Percentiles rank a stretch among this genome's conserved stretches.
phyloP scores from a whole-genome alignment of 202 grass and related monocot genomes.

The Cymbopogon flexuosus region DNA sequence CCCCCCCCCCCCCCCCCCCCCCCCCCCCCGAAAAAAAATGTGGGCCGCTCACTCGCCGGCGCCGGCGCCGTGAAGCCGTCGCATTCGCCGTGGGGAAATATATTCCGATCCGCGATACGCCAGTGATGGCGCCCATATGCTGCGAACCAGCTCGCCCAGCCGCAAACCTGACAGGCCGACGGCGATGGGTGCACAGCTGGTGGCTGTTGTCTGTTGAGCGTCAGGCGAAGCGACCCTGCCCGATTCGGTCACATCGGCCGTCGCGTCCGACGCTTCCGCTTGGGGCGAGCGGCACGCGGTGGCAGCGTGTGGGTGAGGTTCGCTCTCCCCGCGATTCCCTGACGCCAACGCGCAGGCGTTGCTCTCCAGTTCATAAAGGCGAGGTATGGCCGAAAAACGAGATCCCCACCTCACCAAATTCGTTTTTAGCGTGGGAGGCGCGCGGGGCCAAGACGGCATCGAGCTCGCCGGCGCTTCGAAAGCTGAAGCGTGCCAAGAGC shows the following conservation, averaged over 20 bases:
- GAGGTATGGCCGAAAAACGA: not conserved
- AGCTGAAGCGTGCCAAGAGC: not conserved
- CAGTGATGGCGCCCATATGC: not conserved
- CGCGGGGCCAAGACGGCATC: not conserved
- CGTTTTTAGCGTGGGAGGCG: not conserved
- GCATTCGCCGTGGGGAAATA: not conserved
- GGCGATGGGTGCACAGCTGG: not conserved
- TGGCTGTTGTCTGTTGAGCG: not conserved
- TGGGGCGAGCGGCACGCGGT: not conserved
- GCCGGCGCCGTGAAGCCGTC: not conserved
- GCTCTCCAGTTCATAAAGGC: conserved; percentile 31
- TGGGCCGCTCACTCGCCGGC: not conserved
- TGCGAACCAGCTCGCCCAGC: conserved; percentile 5
- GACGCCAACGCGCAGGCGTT: not conserved
- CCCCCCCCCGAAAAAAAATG: not conserved
- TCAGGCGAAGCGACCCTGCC: not conserved
- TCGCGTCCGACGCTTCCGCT: conserved; percentile 10
- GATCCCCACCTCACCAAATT: conserved; percentile 8
- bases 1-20: too few species aligned
- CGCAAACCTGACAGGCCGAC: not conserved
- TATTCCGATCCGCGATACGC: not conserved
- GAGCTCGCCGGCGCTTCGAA: not conserved
- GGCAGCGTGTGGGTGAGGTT: not conserved
- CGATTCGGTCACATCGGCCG: not conserved
- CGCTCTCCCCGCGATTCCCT: not conserved